Evolutionary conservation across 176 grass and related monocot genomes (phyloP), one percentile per base, ranked within the genome.

Genomic region (Triticum timopheevii): DNA sequence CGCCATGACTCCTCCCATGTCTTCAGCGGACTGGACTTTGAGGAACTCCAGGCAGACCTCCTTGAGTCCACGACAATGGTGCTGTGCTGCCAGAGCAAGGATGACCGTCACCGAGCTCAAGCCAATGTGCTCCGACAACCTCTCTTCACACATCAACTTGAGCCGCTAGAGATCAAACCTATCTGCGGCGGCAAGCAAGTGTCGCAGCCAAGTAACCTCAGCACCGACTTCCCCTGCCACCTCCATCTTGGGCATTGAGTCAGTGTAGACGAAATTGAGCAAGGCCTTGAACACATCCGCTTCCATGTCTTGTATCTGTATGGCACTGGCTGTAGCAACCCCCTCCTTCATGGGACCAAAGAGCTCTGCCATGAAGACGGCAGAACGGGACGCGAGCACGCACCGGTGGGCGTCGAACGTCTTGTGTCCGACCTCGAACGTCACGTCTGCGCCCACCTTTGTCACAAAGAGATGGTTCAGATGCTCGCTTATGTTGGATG

Each of bases 31-130:
- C 4, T 69, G 52, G 17, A n/a, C 52, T 3, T n/a, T 35, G 3
- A 78, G 52, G 6, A 78, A 58, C 76, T 15, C 52, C 19, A 78
- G 35, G 76, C 31, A 78, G 6, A 22, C 34, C 5, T 61, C 58
- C 54, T 78, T n/a, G 1, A 84, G 74, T 45, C 83, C 62, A 27
- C 9, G 81, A 61, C 87, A 84, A 30, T 89, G 28, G 44, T 89
- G 87, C 8, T 79, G 87, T 0, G 59, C 74, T 36, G 81, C 64
- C 3, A 89, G 23, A 22, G 36, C 36, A 19, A 89, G 23, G 11
- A 65, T 79, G 3, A 35, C 84, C 33, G 58, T 73, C 63, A 84
- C 87, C 17, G 81, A 84, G 73, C 70, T 69, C 20, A 36, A 17
- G 30, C 20, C 47, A 22, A 84, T 82, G 69, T 45, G 59, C 24